Conservation (phyloP, 192 early-diverging fungal genomes). For the Coemansia sp. region DNA sequence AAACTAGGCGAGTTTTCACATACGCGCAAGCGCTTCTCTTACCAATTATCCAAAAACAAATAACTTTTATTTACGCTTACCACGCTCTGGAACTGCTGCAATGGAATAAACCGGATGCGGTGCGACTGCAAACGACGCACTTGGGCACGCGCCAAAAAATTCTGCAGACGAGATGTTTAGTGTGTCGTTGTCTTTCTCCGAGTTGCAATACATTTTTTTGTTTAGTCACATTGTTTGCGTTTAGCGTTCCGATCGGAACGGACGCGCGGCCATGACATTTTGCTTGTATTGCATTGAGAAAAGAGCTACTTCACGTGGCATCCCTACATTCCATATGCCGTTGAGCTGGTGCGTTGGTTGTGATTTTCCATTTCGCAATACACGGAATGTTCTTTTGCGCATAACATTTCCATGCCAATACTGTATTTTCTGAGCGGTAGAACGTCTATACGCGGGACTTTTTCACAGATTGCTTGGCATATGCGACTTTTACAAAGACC, state of each 20-base stretch:
- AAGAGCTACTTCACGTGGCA: too few species aligned
- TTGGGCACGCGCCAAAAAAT: too few species aligned
- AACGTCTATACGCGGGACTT: too few species aligned
- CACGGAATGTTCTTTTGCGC: conserved; percentile 2
- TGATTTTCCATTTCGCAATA: conserved; percentile 1
- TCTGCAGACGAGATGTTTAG: too few species aligned
- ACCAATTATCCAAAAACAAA: conserved; percentile 74
- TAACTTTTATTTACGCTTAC: conserved; percentile 29
- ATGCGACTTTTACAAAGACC: too few species aligned
- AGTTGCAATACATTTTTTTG: background rate
- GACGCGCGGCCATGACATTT: background rate
- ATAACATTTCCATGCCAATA: background rate
- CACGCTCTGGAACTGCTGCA: background rate
- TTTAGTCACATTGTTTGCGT: background rate
- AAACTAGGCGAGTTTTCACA: conserved; percentile 94
- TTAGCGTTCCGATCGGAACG: background rate
- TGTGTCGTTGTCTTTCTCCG: background rate
- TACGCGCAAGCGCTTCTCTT: conserved; percentile 82
- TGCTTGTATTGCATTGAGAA: background rate
- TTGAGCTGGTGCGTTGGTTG: background rate
- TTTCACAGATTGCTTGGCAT: too few species aligned
- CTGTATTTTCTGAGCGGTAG: too few species aligned
- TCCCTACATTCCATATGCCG: too few species aligned
- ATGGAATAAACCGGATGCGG: background rate
- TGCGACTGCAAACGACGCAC: background rate